Evolutionary conservation across 257 asterid species (phyloP), one percentile per base, ranked within the genome.

Genomic region (Lithospermum erythrorhizon): DNA sequence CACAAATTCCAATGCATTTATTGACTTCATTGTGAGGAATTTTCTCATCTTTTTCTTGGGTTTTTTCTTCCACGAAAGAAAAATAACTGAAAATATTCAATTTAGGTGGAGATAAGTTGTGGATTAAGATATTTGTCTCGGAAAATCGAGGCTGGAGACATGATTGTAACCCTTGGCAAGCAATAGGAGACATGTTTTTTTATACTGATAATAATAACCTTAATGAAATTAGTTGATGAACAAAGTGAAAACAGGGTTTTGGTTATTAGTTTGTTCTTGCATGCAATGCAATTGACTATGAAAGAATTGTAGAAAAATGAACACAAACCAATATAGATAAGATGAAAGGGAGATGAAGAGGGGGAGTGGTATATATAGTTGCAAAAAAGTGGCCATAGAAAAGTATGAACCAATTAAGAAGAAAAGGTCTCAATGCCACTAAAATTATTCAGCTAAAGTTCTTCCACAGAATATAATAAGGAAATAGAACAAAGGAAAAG

Each of bases 91-190:
- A 57, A 58, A 63, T 22, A 64, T 58, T 51, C n/a, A 67, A 68
- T 69, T 71, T 74, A 58, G 69, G 70, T 61, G 78, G 83, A 66
- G 72, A 49, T 69, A 73, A 55, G 41, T 80, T 79, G 37, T 78
- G 82, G 27, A 66, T 53, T 52, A 64, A 2, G 29, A 61, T 72
- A 8, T 57, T 57, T 30, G 82, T 76, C 32, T 82, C 77, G 19
- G 63, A 22, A 64, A 66, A 32, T 18, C 68, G 58, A 45, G 83
- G 73, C 47, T 80, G 79, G 57, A 73, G 70, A 62, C 81, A 78
- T 41, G 83, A 68, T 55, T 66, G 78, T 61, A 80, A 48, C 15
- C 74, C 77, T 66, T 72, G 83, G 21, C 73, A 70, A 57, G 53
- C 67, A 5, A 3, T 73, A 20, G 89, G 25, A 41, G 78, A 55